phyloP scores from a whole-genome alignment of 2,329 filamentous ascomycete genomes.

The Pseudogymnoascus destructans region DNA sequence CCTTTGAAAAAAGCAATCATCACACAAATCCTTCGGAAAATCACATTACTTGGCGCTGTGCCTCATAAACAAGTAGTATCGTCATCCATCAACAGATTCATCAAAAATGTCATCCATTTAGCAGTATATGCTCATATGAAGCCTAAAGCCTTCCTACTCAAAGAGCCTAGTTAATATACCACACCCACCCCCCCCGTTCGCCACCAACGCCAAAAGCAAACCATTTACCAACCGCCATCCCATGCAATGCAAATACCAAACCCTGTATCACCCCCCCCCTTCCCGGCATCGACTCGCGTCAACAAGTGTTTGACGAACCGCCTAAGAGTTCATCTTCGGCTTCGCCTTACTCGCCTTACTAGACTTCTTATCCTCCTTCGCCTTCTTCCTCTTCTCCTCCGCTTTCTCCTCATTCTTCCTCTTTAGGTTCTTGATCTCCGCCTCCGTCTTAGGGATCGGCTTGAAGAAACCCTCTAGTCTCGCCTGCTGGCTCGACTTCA shows the following conservation, averaged over 20 bases:
- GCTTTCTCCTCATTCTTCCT: conserved; percentile 87
- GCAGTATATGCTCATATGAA: neutral
- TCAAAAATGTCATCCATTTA: neutral
- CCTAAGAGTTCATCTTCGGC: conserved; percentile 38
- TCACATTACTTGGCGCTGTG: neutral
- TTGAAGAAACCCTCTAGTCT: conserved; percentile 96
- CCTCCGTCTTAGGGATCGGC: conserved; percentile 73
- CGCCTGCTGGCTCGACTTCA: conserved; percentile 83
- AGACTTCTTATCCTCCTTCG: conserved; percentile 87
- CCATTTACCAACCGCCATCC: neutral
- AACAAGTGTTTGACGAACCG: conserved; percentile 32
- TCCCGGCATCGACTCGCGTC: conserved; percentile 19
- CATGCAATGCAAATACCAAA: conserved; percentile 7
- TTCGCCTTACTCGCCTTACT: conserved; percentile 87
- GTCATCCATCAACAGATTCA: neutral
- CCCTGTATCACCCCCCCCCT: neutral
- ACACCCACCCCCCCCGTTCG: neutral
- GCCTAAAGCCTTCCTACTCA: neutral
- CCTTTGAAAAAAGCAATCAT: neutral
- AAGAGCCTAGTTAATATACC: neutral
- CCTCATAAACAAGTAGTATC: neutral
- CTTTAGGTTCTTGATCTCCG: conserved; percentile 74
- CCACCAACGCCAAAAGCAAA: neutral
- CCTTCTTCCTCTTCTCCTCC: conserved; percentile 87
- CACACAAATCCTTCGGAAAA: neutral